Evolutionary conservation across 2,329 filamentous ascomycete species (phyloP), one percentile per base, ranked within the genome.

Genomic region (Dendrostoma leiphaemia): DNA sequence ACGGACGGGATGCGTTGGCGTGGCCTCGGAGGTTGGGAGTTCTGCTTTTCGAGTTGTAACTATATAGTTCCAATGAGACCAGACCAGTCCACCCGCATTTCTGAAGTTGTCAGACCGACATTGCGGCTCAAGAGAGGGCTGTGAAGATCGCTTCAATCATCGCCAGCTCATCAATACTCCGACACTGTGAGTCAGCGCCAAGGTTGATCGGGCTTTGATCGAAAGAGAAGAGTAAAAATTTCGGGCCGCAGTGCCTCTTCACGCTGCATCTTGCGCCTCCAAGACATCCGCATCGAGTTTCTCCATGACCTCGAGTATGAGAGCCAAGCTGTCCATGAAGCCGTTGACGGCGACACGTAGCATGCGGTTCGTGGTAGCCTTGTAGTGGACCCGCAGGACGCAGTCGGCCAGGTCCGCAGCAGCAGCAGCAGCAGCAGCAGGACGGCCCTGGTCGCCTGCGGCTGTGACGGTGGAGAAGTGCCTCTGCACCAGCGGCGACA

Each of bases 361-460:
- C 93, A 97, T 97, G 62, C 94, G 87, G 68, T 97, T 96, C 19
- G 94, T 97, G 0, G 91, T 91, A 1, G 94, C 94, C 51, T 80
- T 82, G 73, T 97, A 97, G 57, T 88, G 81, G 9, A 90, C 88
- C 57, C 81, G 78, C 46, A 97, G 76, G 4, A 92, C 71, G 21
- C 65, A 71, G 17, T 68, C 64, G 37, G 67, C 66, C 26, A 60
- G 23, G 51, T 17, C 34, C 17, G 21, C n/a, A n/a, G n/a, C n/a
- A n/a, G n/a, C n/a, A n/a, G n/a, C n/a, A n/a, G n/a, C n/a, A n/a
- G n/a, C n/a, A n/a, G n/a, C n/a, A n/a, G n/a, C n/a, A n/a, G n/a
- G n/a, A n/a, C n/a, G n/a, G n/a, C n/a, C n/a, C n/a, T n/a, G n/a
- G n/a, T n/a, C n/a, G n/a, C n/a, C n/a, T n/a, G 29, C 29, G 10